Evolutionary conservation across 2,329 filamentous ascomycete genomes (phyloP), one percentile per base, ranked within the genome.

Genomic region (Exserohilum turcica): DNA sequence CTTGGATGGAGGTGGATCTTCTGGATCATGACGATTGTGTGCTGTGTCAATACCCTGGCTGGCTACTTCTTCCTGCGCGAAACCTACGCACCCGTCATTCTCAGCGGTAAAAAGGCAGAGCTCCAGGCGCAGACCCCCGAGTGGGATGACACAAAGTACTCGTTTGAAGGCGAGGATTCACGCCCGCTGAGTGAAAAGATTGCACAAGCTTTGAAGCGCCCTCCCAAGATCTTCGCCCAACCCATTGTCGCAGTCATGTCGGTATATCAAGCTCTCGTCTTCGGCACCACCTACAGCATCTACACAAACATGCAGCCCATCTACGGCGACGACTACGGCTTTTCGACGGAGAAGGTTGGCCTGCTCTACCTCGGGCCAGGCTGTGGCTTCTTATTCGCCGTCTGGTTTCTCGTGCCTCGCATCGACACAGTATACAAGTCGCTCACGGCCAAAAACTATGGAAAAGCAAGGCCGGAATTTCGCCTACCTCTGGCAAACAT

Each of bases 291-390:
- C 3, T 80, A 79, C 65, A 74, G 68, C 52, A 74, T 80, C 40
- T 80, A 79, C 64, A 79, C 78, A 7, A 80, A 80, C 56, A 76
- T 80, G 65, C 77, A 79, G 57, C 72, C 74, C 15, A 79, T 80
- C 51, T 80, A 77, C 54, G 60, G 70, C 16, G 73, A 71, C 43
- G 54, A 66, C 8, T 80, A 80, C 53, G 75, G 75, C 51, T 79
- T 80, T 62, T 73, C 61, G 44, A 80, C 77, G 2, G 77, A 78
- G 52, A 73, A 79, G 59, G 77, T 79, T 16, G 78, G 78, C 1
- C 63, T 80, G 0, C 58, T 79, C 3, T 80, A 79, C 55, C 73
- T 80, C 0, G 77, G 75, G 2, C 78, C 76, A 4, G 78, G 78
- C 0, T 54, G 76, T 0, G 77, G 78, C 1, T 79, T 79, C 53